Evolutionary conservation across 176 grass and related monocot species (phyloP).

Genomic region (Coix lacrymajobi): DNA sequence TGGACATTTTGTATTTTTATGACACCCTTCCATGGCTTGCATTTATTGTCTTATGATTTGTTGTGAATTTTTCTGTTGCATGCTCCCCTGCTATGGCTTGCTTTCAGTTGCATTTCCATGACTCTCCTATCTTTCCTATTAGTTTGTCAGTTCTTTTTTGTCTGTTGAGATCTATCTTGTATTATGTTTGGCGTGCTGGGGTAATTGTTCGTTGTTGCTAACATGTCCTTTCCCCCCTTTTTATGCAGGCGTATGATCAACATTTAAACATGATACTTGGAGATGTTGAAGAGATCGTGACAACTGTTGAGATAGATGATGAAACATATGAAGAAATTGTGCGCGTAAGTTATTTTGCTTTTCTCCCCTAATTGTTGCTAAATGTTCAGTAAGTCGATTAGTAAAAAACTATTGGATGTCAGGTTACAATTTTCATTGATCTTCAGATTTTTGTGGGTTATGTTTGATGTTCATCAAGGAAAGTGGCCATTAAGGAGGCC

Average conservation of each 20-base stretch:
- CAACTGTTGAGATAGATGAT: conserved; percentile 91
- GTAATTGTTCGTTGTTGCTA: background rate
- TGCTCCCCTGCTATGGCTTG: background rate
- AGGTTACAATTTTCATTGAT: background rate
- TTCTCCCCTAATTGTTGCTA: background rate
- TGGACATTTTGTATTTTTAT: background rate
- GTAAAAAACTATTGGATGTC: background rate
- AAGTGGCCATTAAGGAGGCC: background rate
- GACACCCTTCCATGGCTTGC: background rate
- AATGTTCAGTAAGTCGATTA: background rate
- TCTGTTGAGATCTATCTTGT: background rate
- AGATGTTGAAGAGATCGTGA: conserved; percentile 96
- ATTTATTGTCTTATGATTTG: background rate
- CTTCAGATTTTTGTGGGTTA: background rate
- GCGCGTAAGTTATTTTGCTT: conserved; percentile 43
- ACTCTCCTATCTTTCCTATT: background rate
- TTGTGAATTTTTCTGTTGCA: background rate
- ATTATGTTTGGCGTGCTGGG: background rate
- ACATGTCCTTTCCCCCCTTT: background rate
- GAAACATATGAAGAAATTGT: conserved; percentile 99
- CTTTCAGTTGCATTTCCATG: background rate
- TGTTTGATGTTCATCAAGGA: background rate
- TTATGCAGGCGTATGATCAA: conserved; percentile 90
- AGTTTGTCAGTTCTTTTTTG: background rate
- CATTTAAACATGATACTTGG: conserved; percentile 99